Conservation (phyloP, 345 rosid genomes). For the Capsella bursapastoris region DNA sequence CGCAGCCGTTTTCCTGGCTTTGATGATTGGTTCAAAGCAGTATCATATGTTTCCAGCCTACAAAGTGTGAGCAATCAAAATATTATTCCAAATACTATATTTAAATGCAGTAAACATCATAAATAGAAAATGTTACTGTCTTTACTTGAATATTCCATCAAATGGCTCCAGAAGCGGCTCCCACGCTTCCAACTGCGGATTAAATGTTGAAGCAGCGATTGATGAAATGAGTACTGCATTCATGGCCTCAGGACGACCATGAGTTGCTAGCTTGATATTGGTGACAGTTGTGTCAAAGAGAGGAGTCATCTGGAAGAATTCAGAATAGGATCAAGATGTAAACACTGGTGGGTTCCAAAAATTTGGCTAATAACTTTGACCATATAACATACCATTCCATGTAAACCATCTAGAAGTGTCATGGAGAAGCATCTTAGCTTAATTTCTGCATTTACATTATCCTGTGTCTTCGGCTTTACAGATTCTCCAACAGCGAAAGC, state of each 20-base stretch:
- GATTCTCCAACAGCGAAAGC: conserved; percentile 89
- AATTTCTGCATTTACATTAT: conserved; percentile 83
- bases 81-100: conserved; percentile 15
- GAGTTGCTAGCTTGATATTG: conserved; percentile 94
- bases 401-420: conserved; percentile 84
- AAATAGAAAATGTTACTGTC: conserved; percentile 40
- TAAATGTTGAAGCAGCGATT: conserved; percentile 93
- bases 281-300: conserved; percentile 84
- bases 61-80: conserved; percentile 32
- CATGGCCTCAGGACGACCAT: conserved; percentile 93
- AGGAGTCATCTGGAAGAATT: conserved; percentile 82
- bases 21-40: conserved; percentile 58
- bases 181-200: conserved; percentile 95
- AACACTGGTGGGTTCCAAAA: conserved; percentile 19
- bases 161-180: conserved; percentile 98
- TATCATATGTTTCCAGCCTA: conserved; percentile 94
- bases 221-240: conserved; percentile 91
- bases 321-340: conserved; percentile 26
- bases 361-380: conserved; percentile 20
- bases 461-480: conserved; percentile 82
- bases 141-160: conserved; percentile 98
- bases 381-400: conserved; percentile 78
- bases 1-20: conserved; percentile 83
- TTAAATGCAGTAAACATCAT: conserved; percentile 25
- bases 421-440: conserved; percentile 84